Evolutionary conservation across 768 basidiomycete species (phyloP).

Genomic region (Cyathus striatus): DNA sequence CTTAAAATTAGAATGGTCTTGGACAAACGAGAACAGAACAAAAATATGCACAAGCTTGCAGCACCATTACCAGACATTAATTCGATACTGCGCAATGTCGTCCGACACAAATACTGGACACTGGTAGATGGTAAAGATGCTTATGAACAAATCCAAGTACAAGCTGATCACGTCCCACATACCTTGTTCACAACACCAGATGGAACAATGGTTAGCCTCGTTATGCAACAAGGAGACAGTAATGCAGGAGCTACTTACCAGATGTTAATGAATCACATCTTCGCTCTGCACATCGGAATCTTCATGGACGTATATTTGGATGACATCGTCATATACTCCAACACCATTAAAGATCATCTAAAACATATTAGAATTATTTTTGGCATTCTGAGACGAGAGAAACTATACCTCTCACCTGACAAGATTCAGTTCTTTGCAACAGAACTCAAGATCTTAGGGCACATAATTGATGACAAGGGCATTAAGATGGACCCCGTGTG

Average conservation of each 20-base stretch:
- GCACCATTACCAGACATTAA: no score
- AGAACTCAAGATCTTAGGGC: constrained; percentile 28
- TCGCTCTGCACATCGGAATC: constrained; percentile 17
- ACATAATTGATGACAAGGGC: constrained; percentile 13
- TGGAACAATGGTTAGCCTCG: no score
- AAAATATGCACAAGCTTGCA: no score
- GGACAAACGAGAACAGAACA: constrained; percentile 22
- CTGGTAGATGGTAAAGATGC: no score
- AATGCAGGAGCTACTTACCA: constrained; percentile 30
- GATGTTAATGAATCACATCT: no score
- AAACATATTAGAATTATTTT: constrained; percentile 20
- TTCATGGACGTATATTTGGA: not conserved
- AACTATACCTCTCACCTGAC: constrained; percentile 20
- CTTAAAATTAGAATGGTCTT: constrained; percentile 17
- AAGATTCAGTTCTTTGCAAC: constrained; percentile 23
- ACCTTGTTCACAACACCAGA: constrained; percentile 24
- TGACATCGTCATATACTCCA: no score
- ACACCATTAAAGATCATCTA: constrained; percentile 34
- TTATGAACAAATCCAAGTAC: constrained; percentile 23
- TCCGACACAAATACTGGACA: constrained; percentile 13
- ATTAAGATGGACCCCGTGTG: constrained; percentile 29
- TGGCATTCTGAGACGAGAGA: constrained; percentile 14
- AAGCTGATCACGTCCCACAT: constrained; percentile 13
- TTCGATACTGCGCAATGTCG: constrained; percentile 11
- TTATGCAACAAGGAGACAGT: constrained; percentile 19